Base-by-base conservation (phyloP, 2,329 filamentous ascomycete species). In the Pezicula neosporulosa region DNA sequence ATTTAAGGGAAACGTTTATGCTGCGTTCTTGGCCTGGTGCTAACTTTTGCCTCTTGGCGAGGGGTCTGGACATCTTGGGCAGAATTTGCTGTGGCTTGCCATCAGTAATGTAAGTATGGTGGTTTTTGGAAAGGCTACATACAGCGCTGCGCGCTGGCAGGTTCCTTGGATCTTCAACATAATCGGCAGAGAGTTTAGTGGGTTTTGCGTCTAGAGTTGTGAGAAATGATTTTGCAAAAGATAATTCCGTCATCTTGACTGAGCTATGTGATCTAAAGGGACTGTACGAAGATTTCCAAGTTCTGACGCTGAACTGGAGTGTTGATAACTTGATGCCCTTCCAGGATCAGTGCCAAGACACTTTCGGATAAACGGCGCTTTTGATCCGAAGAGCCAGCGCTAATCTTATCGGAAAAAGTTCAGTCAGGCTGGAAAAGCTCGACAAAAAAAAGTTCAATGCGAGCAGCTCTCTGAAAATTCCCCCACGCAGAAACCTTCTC, bases 151-250 rank as follows among this genome's bases (percentile, higher is more conserved):
- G 83, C 24, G 87, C 76, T 21, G 89, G 87, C 67, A 93, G 92
- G 59, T 79, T 83, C 63, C 85, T 85, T 46, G 90, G 84, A 66
- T 97, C 90, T 71, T 93, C 89, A 69, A 95, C 85, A 82, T 97
- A 88, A 70, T 97, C 90, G 58, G 89, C 77, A n/a, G 87, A 84
- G 57, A 97, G 81, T 76, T 92, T 95, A 62, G 85, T 70, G 7
- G 91, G 87, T 46, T 86, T 85, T 54, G 84, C 81, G 71, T 96
- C 90, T 56, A 97, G 82, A 19, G 83, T 81, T 48, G 85, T 77
- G 60, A 99, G 84, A 71, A 96, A 97, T 30, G 83, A 78, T 71
- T 88, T 90, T 61, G 90, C 87, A 70, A 97, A 97, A 47, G 83
- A 75, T 54, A 92, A 72, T 78, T 97, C 92, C n/a, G 87, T 79